Percentiles rank a stretch among this genome's conserved stretches.
These are phyloP conservation scores for Aegilops umbellulata DNA, from an alignment of 176 grass and related monocot species.

Conservation along the genomic window DNA sequence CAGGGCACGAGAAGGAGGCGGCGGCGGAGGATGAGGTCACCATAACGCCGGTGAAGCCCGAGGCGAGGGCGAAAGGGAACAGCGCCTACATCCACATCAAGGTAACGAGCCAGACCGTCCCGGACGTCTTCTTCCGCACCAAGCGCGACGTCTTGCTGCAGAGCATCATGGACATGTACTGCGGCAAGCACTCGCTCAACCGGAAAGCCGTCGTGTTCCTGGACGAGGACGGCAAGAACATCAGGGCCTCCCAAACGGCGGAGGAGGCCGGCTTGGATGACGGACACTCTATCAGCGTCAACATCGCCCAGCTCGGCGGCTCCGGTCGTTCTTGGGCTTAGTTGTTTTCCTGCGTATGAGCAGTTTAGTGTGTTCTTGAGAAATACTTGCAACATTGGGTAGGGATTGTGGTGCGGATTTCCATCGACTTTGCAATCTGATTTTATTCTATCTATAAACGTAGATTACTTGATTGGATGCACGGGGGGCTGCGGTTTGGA, in stretches of 20 bases:
- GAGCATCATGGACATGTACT: constrained; percentile 15
- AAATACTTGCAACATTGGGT: too few species aligned
- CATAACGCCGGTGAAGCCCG: constrained; percentile 3
- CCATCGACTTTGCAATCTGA: too few species aligned
- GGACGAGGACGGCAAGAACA: neutral
- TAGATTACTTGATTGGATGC: too few species aligned
- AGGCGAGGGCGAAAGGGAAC: neutral
- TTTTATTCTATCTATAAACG: too few species aligned
- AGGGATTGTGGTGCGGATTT: too few species aligned
- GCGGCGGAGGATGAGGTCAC: neutral
- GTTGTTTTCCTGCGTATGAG: too few species aligned
- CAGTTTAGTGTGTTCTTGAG: too few species aligned
- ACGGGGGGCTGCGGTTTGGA: too few species aligned
- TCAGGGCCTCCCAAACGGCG: neutral
- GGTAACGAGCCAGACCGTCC: neutral
- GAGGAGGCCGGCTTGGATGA: constrained; percentile 16
- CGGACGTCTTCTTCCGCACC: neutral
- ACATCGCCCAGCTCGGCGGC: neutral
- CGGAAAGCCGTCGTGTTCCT: neutral
- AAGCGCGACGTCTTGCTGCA: neutral
- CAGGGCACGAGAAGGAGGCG: neutral
- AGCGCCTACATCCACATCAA: neutral
- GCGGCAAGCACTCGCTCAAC: constrained; percentile 13
- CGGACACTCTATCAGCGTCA: neutral
- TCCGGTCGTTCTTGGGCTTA: neutral